Evolutionary conservation across 202 grass and related monocot species (phyloP), one percentile per base, ranked within the genome.

Genomic region (Hordeum pubiflorum): DNA sequence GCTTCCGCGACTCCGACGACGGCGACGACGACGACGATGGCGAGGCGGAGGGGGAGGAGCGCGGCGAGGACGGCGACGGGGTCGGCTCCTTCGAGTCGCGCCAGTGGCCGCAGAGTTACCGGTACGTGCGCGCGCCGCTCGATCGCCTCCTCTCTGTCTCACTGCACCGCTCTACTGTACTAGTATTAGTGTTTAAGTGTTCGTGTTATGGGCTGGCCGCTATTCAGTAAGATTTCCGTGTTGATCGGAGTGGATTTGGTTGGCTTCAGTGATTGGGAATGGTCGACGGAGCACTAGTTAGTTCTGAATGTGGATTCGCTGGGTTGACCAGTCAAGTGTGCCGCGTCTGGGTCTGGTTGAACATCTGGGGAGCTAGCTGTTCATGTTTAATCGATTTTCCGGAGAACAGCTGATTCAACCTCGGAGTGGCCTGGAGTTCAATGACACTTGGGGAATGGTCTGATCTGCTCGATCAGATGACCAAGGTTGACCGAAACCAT

Each of bases 101-200:
- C 9, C 80, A 90, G 63, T 97, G 94, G 94, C 94, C 94, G 40
- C 89, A 87, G 83, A 97, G 94, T 39, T 97, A 94, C 88, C 82
- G 87, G 94, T 97, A 73, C 24, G n/a, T n/a, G n/a, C n/a, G n/a
- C n/a, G n/a, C n/a, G n/a, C n/a, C n/a, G n/a, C n/a, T 61, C 12
- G 9, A 38, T 76, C 48, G 17, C 39, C 4, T 55, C 32, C 40
- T 62, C 17, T 55, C 1, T 15, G 2, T 11, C 9, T 11, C 56
- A 13, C 3, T 29, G 23, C 37, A 39, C 33, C 36, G 63, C 63
- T 64, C 14, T 29, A 5, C 58, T 60, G 21, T 61, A 10, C 0
- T 4, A 12, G 12, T 26, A 56, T 18, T 11, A 29, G 1, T 31
- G 11, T 22, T 60, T 44, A 4, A 44, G 43, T 23, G 4, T 26